These are phyloP conservation scores for Beta macrorhiza DNA, from an alignment of 179 eudicot genomes.

Conservation along the genomic window DNA sequence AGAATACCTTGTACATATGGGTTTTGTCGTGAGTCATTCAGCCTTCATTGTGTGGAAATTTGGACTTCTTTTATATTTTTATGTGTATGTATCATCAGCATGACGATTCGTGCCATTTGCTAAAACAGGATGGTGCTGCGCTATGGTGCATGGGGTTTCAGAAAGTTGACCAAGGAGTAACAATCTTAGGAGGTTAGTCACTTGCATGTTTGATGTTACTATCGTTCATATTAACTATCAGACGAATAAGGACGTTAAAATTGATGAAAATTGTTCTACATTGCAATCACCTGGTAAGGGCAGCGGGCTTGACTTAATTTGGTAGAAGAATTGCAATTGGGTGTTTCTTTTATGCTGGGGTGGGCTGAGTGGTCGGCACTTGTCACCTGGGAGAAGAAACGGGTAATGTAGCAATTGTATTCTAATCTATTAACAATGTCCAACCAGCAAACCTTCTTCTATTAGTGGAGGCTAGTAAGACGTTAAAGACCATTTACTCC, in stretches of 20 bases:
- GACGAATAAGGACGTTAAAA: background rate
- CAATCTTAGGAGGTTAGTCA: constrained; percentile 85
- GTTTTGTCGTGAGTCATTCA: constrained; percentile 55
- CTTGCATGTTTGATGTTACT: background rate
- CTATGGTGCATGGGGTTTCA: constrained; percentile 98
- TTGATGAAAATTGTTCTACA: background rate
- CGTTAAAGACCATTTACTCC: background rate
- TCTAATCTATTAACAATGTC: background rate
- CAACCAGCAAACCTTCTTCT: background rate
- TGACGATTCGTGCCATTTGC: background rate
- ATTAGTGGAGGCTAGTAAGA: background rate
- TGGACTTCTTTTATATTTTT: background rate
- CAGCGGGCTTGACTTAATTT: background rate
- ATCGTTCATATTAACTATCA: background rate
- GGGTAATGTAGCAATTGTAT: background rate
- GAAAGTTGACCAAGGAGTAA: constrained; percentile 68
- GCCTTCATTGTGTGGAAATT: background rate
- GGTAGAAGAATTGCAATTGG: background rate
- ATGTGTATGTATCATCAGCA: background rate
- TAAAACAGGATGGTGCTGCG: constrained; percentile 65
- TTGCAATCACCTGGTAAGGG: background rate
- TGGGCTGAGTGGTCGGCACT: background rate
- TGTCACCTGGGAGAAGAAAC: background rate
- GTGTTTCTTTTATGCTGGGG: background rate
- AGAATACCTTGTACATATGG: constrained; percentile 81